Percentiles rank a stretch among this genome's conserved stretches.
Evolutionary conservation across 2,329 filamentous ascomycete genomes (phyloP).

Genomic region (Colletotrichum horii): DNA sequence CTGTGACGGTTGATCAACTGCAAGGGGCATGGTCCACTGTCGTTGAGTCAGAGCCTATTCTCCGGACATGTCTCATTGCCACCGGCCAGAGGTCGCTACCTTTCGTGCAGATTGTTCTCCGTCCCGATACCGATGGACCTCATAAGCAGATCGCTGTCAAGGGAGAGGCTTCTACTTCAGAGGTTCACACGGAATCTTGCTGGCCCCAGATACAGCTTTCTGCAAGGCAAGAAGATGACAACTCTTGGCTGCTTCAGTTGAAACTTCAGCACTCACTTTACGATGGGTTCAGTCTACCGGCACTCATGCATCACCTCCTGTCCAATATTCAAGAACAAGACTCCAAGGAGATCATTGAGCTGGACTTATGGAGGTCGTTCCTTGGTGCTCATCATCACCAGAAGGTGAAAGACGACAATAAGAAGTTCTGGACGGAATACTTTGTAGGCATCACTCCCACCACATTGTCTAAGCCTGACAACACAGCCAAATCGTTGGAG

Average conservation of each 20-base stretch:
- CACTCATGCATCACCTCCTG: conserved; percentile 52
- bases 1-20: conserved; percentile 45
- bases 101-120: conserved; percentile 68
- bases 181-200: background rate
- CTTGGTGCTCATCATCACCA: background rate
- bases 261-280: conserved; percentile 87
- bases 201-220: conserved; percentile 12
- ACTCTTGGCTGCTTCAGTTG: conserved; percentile 48
- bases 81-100: conserved; percentile 52
- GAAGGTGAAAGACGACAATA: background rate
- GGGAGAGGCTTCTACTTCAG: conserved; percentile 5
- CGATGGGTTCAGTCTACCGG: conserved; percentile 79
- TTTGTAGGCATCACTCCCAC: conserved; percentile 32
- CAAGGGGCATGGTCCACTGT: conserved; percentile 66
- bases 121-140: conserved; percentile 28
- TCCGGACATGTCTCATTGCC: conserved; percentile 71
- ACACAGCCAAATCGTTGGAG: conserved; percentile 29
- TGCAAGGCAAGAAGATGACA: conserved; percentile 9
- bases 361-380: background rate
- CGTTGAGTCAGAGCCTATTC: conserved; percentile 60
- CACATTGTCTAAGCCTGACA: conserved; percentile 5
- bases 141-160: conserved; percentile 27
- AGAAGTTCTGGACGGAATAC: conserved; percentile 3
- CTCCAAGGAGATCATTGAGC: background rate
- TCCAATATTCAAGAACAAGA: background rate